Percentiles rank a stretch among this genome's conserved stretches.
Evolutionary conservation across 805 yeast species (phyloP).

Genomic region (Saccharomycopsis javanensis): DNA sequence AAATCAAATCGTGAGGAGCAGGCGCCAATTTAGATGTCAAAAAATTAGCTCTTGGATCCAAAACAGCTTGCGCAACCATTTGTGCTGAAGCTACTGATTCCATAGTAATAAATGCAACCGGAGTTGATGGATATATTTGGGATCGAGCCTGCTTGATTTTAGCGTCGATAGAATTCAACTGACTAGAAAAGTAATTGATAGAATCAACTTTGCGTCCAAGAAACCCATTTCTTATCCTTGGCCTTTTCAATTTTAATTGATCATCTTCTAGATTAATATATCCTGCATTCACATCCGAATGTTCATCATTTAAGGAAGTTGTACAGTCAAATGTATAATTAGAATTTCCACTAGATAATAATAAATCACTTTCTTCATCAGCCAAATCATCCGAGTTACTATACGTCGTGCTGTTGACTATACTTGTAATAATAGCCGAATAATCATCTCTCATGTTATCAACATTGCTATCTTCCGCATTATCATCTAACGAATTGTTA

Average conservation of each 20-base stretch:
- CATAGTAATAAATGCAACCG: slow-evolving; percentile 92
- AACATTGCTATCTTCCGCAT: neutral
- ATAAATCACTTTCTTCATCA: slow-evolving; percentile 10
- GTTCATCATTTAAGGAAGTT: slow-evolving; percentile 10
- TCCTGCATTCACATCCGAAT: slow-evolving; percentile 12
- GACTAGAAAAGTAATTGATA: slow-evolving; percentile 63
- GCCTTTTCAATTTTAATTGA: slow-evolving; percentile 34
- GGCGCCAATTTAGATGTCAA: slow-evolving; percentile 83
- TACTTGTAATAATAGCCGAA: slow-evolving; percentile 3
- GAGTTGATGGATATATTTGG: slow-evolving; percentile 69
- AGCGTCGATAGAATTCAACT: slow-evolving; percentile 58
- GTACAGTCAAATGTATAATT: neutral
- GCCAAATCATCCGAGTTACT: neutral
- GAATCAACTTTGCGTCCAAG: slow-evolving; percentile 72
- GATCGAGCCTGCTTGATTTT: slow-evolving; percentile 57
- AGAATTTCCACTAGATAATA: neutral
- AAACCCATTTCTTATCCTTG: slow-evolving; percentile 49
- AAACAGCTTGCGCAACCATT: slow-evolving; percentile 89
- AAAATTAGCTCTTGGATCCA: slow-evolving; percentile 81
- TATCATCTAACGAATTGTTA: slow-evolving; percentile 8
- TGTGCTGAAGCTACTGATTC: slow-evolving; percentile 93
- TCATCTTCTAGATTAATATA: slow-evolving; percentile 8
- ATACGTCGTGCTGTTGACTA: slow-evolving; percentile 1
- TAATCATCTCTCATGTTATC: slow-evolving; percentile 1
- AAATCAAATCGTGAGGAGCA: slow-evolving; percentile 89